Base-by-base conservation (phyloP, 805 yeast genomes). In the Spathaspora passalidarum region DNA sequence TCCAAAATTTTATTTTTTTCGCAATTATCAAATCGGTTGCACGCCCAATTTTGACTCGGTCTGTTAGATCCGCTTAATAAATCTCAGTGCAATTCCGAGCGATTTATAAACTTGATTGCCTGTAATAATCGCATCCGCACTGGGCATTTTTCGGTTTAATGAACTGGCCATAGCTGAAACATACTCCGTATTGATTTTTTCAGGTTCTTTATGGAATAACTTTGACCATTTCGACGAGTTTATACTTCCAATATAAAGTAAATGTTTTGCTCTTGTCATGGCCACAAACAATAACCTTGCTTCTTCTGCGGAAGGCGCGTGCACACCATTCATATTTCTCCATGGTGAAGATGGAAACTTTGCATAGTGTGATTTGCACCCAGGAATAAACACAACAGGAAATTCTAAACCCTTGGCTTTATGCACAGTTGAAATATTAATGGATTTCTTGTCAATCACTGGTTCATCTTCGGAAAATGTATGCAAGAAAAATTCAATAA, bases 351-450 rank as follows among this genome's bases (percentile, higher is more conserved):
- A 13, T 10, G n/a, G 22, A 32, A 26, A n/a, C 13, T 18, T 16
- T 16, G 9, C 5, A 36, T 19, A 36, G 13, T n/a, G 25, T n/a
- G 14, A n/a, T 10, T 13, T 20, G 13, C 49, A 35, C 2, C 61
- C 62, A 4, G 54, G 44, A 3, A 84, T 53, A 59, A 85, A 84
- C 1, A 83, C 88, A 10, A 84, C 69, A 0, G 90, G 89, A 53
- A 80, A 84, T 50, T 86, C 90, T 4, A 84, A 60, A 0, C 94
- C 92, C 53, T 86, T 86, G 1, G 91, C 81, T 0, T 87, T 72
- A 60, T 86, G 92, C 1, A 86, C 77, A 0, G 92, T 86, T 0
- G 89, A 80, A 1, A 85, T 52, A 42, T 79, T 80, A 5, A 85
- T 70, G 58, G 34, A 60, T 49, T 48, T 65, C 49, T 43, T 57